Evolutionary conservation across 139 green algal species (phyloP), one percentile per base, ranked within the genome.

Genomic region (Coelastrella sp.): DNA sequence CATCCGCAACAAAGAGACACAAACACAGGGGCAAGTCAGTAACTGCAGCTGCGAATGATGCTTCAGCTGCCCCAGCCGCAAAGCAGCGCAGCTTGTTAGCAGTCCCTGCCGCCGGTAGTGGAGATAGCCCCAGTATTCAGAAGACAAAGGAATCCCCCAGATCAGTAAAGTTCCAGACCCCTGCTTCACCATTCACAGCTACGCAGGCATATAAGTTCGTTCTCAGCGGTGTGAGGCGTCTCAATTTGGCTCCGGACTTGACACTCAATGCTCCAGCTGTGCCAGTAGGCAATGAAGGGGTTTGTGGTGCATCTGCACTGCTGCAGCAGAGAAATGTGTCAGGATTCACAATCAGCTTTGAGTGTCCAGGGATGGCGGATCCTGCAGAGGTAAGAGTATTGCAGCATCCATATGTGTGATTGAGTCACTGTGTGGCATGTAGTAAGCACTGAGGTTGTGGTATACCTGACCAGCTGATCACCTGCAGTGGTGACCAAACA

Each of bases 261-360:
- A 27, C 13, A 11, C 41, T 48, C 17, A 43, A 27, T 35, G 71
- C 23, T 5, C 4, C 43, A 5, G 71, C 71, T 27, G 11, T 27
- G 9, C 41, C 27, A 11, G 71, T 30, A 27, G 71, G 71, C n/a
- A 63, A 43, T 41, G 69, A 23, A 41, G 69, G 40, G 4, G n/a
- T 79, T 7, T 79, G 69, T 62, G 69, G 60, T 25, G 69, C 41
- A 5, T 25, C 69, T 40, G 69, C 69, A 43, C 69, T 79, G 69
- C 41, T 79, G 23, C 69, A 41, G 11, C 41, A 40, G 34, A 23
- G 4, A 5, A 2, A 25, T 17, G 69, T 43, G 21, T 40, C 3
- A 23, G 69, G 69, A 5, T 63, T 41, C 21, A 63, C 4, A 6
- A 37, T 79, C 7, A 13, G 7, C 5, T 63, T 62, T 40, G 41